Conservation (phyloP, 257 asterid species). For the Fraxinus americana region DNA sequence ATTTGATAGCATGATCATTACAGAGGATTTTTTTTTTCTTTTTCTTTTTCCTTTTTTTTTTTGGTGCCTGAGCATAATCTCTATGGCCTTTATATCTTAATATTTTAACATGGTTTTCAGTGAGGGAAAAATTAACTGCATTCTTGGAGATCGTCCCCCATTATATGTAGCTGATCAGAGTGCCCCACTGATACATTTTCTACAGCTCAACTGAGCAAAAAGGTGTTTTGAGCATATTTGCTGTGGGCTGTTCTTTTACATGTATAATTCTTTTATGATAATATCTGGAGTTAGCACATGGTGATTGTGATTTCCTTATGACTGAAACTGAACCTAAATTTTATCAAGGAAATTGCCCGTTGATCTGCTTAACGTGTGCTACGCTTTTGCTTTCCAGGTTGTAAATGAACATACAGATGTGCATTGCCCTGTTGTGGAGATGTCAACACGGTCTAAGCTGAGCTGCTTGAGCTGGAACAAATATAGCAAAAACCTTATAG, state of each 20-base stretch:
- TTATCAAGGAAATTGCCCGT: not conserved
- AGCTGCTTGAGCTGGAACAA: constrained; percentile 95
- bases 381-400: constrained; percentile 51
- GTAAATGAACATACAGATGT: constrained; percentile 70
- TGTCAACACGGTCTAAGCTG: constrained; percentile 81
- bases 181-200: not conserved
- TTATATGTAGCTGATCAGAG: not conserved
- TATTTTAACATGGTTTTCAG: not conserved
- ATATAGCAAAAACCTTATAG: constrained; percentile 68
- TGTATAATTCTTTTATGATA: not conserved
- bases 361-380: not conserved
- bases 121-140: not conserved
- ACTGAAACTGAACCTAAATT: not conserved
- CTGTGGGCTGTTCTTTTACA: not conserved
- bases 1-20: not conserved
- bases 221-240: not conserved
- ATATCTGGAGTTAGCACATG: not conserved
- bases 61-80: not conserved
- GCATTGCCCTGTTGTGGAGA: constrained; percentile 83
- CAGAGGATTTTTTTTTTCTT: not conserved
- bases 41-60: not conserved
- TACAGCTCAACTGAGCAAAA: not conserved
- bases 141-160: not conserved
- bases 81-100: not conserved
- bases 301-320: not conserved